phyloP scores from a whole-genome alignment of 768 basidiomycete genomes.

The Lentinula detonsa region DNA sequence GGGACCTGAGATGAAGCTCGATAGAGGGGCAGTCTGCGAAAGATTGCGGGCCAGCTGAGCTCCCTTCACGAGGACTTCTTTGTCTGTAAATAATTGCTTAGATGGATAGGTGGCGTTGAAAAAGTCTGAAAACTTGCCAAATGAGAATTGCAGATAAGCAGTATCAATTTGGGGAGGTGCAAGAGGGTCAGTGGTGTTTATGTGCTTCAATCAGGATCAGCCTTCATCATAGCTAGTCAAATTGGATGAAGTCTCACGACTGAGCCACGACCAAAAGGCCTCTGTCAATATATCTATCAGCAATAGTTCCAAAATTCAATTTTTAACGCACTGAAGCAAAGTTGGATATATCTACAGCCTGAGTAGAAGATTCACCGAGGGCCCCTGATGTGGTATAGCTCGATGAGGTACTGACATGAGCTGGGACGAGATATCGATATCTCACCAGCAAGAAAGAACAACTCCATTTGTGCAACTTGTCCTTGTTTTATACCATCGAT shows the following conservation, averaged over 20 bases:
- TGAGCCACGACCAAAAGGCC: neutral
- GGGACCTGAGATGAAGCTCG: neutral
- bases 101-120: neutral
- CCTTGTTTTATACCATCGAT: neutral
- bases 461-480: neutral
- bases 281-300: neutral
- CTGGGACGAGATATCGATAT: neutral
- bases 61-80: neutral
- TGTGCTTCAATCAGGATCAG: neutral
- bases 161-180: constrained; percentile 2
- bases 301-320: too few species aligned
- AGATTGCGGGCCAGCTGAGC: neutral
- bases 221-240: neutral
- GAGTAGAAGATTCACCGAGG: neutral
- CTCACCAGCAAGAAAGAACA: neutral
- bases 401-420: neutral
- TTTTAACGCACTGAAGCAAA: neutral
- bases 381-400: neutral
- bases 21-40: neutral
- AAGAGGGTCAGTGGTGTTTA: constrained; percentile 1
- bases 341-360: neutral
- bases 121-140: neutral
- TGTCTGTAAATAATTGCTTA: neutral
- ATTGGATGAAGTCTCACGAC: neutral
- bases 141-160: neutral